Conservation (phyloP, 2,329 filamentous ascomycete genomes). For the Ophiosphaerella korrae region DNA sequence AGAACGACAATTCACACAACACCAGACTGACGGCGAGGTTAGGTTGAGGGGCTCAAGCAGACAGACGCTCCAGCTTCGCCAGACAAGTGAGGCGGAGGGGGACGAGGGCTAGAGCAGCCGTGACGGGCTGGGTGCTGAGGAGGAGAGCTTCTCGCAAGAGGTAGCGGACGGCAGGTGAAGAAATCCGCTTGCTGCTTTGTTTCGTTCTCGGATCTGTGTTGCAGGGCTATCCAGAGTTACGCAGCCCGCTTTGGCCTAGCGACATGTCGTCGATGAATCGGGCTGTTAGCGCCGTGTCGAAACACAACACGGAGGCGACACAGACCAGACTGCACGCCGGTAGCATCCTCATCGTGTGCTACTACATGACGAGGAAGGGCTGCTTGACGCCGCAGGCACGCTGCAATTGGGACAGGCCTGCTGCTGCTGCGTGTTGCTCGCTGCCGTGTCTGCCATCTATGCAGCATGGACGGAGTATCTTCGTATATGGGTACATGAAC, state of each 20-base stretch:
- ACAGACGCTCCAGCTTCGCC: slow-evolving; percentile 27
- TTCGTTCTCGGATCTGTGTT: slow-evolving; percentile 36
- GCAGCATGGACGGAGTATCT: too few species aligned
- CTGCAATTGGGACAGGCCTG: slow-evolving; percentile 7
- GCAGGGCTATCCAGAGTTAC: slow-evolving; percentile 31
- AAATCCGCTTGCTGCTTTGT: slow-evolving; percentile 41
- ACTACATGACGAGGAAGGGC: too few species aligned
- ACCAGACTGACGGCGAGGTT: slow-evolving; percentile 12
- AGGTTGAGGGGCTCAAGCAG: slow-evolving; percentile 29
- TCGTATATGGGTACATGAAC: slow-evolving; percentile 6
- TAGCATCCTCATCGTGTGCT: slow-evolving; percentile 19
- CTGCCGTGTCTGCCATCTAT: slow-evolving; percentile 5
- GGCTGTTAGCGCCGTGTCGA: slow-evolving; percentile 40
- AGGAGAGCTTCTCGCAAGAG: slow-evolving; percentile 34
- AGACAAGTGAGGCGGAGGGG: slow-evolving; percentile 25
- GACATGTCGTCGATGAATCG: slow-evolving; percentile 40
- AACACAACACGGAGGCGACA: slow-evolving; percentile 38
- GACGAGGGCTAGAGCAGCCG: slow-evolving; percentile 30
- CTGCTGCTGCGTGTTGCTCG: slow-evolving; percentile 8
- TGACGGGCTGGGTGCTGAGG: slow-evolving; percentile 34
- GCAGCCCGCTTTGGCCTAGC: slow-evolving; percentile 34
- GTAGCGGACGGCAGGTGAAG: slow-evolving; percentile 38
- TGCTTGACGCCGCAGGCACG: neutral
- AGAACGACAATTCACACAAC: slow-evolving; percentile 31
- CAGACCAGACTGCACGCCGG: slow-evolving; percentile 34